Percentiles rank a stretch among this genome's conserved stretches.
Evolutionary conservation across 768 basidiomycete genomes (phyloP).

Genomic region (Nidularia sp.): DNA sequence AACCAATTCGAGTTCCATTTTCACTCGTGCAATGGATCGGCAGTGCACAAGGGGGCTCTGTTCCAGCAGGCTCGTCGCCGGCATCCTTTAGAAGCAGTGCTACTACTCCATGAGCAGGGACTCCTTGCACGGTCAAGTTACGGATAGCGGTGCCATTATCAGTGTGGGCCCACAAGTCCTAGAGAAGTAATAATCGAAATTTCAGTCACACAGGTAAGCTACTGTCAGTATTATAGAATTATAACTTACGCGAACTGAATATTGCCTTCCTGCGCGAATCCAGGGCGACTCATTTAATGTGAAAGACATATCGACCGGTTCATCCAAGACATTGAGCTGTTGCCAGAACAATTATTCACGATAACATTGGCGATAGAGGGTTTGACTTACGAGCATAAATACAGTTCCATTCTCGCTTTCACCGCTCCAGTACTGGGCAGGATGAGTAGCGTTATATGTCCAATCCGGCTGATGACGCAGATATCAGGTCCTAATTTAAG

Average conservation of each 20-base stretch:
- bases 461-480: conserved; percentile 31
- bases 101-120: conserved; percentile 68
- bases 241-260: conserved; percentile 52
- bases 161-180: conserved; percentile 76
- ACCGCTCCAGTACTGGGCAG: conserved; percentile 73
- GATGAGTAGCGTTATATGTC: conserved; percentile 40
- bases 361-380: too few species aligned
- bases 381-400: conserved; percentile 52
- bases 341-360: too few species aligned
- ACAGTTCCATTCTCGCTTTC: conserved; percentile 60
- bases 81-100: conserved; percentile 63
- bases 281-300: conserved; percentile 67
- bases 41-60: conserved; percentile 53
- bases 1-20: conserved; percentile 40
- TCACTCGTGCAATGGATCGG: conserved; percentile 54
- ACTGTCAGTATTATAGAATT: too few species aligned
- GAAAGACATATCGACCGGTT: conserved; percentile 56
- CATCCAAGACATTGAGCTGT: conserved; percentile 31
- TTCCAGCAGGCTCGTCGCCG: conserved; percentile 60
- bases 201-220: too few species aligned
- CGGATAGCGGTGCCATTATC: conserved; percentile 64
- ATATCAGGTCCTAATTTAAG: too few species aligned
- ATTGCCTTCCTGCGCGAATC: conserved; percentile 64
- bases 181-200: neutral
- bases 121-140: conserved; percentile 45